Evolutionary conservation across 2,329 filamentous ascomycete species (phyloP).

Genomic region (Penicillium sp.): DNA sequence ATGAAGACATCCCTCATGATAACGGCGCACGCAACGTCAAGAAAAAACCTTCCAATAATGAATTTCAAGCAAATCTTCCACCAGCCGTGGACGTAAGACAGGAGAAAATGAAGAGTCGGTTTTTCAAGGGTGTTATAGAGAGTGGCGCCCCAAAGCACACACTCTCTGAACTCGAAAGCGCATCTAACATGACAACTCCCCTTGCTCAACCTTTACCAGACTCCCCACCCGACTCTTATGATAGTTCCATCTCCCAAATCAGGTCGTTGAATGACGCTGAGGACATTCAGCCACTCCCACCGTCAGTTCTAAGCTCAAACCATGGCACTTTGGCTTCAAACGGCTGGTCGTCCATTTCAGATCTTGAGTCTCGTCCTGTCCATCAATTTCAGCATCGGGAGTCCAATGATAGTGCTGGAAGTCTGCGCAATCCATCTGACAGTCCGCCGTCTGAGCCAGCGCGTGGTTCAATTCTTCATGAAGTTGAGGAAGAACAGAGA

Average conservation of each 20-base stretch:
- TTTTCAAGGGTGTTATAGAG: constrained; percentile 51
- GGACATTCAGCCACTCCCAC: constrained; percentile 49
- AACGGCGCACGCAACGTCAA: constrained; percentile 27
- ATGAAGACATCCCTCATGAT: constrained; percentile 36
- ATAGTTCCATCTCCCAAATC: constrained; percentile 34
- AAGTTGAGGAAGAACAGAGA: constrained; percentile 38
- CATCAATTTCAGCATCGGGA: constrained; percentile 29
- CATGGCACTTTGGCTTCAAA: constrained; percentile 33
- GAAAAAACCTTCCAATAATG: constrained; percentile 38
- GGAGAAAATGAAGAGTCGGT: constrained; percentile 46
- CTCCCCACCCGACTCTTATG: constrained; percentile 40
- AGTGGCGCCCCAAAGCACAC: constrained; percentile 37
- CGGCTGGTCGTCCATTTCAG: constrained; percentile 36
- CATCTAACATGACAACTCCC: constrained; percentile 62
- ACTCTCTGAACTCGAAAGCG: constrained; percentile 51
- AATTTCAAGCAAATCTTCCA: constrained; percentile 27
- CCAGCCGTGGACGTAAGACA: constrained; percentile 36
- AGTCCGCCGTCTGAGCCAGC: constrained; percentile 31
- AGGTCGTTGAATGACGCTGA: constrained; percentile 39
- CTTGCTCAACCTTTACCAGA: constrained; percentile 56
- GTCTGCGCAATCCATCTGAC: constrained; percentile 23
- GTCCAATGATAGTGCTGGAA: constrained; percentile 35
- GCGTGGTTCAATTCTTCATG: constrained; percentile 28
- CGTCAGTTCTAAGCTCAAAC: constrained; percentile 48
- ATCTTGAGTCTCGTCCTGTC: constrained; percentile 26